A percentile compares a stretch with the other conserved stretches of the same genome.
These are phyloP conservation scores for Epichloe brachyelytri DNA, from an alignment of 2,329 filamentous ascomycete species.

Conservation along the genomic window DNA sequence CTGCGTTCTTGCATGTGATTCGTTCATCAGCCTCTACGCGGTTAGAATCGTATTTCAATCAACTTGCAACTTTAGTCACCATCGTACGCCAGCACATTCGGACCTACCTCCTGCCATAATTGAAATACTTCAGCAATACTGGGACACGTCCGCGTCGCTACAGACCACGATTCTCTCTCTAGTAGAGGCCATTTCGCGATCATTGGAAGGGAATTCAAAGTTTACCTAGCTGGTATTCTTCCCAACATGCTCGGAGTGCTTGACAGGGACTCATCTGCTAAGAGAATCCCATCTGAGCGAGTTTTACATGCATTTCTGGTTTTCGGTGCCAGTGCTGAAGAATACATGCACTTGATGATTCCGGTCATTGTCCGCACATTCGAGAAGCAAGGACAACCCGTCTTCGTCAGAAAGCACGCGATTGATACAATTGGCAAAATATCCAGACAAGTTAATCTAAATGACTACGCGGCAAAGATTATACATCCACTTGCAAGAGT, in stretches of 20 bases:
- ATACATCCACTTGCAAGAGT: conserved; percentile 86
- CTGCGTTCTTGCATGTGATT: conserved; percentile 85
- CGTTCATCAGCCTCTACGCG: conserved; percentile 63
- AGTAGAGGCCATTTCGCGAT: conserved; percentile 86
- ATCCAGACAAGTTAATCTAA: conserved; percentile 91
- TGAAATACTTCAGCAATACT: conserved; percentile 76
- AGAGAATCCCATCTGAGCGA: conserved; percentile 72
- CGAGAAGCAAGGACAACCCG: conserved; percentile 72
- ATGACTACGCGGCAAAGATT: conserved; percentile 91
- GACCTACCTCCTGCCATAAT: conserved; percentile 79
- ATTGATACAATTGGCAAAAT: conserved; percentile 93
- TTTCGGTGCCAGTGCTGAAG: conserved; percentile 88
- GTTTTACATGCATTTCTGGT: conserved; percentile 92
- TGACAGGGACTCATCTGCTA: conserved; percentile 66
- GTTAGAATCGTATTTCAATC: conserved; percentile 94
- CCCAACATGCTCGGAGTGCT: conserved; percentile 91
- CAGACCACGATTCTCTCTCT: conserved; percentile 86
- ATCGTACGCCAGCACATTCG: conserved; percentile 96
- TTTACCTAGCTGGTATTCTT: conserved; percentile 78
- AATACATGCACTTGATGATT: conserved; percentile 98
- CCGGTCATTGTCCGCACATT: conserved; percentile 91
- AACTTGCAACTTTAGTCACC: conserved; percentile 80
- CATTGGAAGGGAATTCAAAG: conserved; percentile 97
- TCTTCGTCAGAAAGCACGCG: conserved; percentile 68
- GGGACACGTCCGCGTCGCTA: conserved; percentile 66